A percentile compares a stretch with the other conserved stretches of the same genome.
Conservation (phyloP, 805 yeast genomes). For the Danielia oregonensis region DNA sequence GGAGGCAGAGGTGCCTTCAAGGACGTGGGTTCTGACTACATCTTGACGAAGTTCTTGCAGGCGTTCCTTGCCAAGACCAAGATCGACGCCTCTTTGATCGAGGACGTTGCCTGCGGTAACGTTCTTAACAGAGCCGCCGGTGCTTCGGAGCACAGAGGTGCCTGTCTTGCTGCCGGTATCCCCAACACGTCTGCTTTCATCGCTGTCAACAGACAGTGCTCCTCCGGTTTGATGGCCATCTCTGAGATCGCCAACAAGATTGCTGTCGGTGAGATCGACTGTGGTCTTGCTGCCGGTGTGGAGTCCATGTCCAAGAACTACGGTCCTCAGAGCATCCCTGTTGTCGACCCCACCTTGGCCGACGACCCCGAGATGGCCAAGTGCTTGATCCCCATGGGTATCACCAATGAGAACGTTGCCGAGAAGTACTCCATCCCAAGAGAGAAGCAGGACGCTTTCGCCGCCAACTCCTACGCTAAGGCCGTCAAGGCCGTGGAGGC, state of each 20-base stretch:
- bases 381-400: constrained; percentile 95
- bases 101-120: constrained; percentile 87
- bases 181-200: constrained; percentile 76
- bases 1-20: constrained; percentile 86
- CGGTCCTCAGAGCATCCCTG: constrained; percentile 73
- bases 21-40: constrained; percentile 77
- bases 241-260: constrained; percentile 89
- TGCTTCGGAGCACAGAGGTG: constrained; percentile 92
- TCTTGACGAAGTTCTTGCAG: constrained; percentile 61
- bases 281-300: constrained; percentile 90
- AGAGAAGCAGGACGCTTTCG: constrained; percentile 78
- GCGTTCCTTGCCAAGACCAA: constrained; percentile 55
- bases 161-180: constrained; percentile 84
- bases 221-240: constrained; percentile 89
- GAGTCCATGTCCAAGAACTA: constrained; percentile 92
- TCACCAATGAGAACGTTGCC: constrained; percentile 90
- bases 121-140: constrained; percentile 93
- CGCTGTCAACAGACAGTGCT: constrained; percentile 91
- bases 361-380: constrained; percentile 44
- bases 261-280: constrained; percentile 78
- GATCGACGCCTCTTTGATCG: constrained; percentile 53
- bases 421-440: constrained; percentile 61
- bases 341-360: constrained; percentile 31
- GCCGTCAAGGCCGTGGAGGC: constrained; percentile 69
- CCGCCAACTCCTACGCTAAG: constrained; percentile 80